Percentiles rank a stretch among this genome's conserved stretches.
These are phyloP conservation scores for Botrytis cinerea DNA, from an alignment of 2,329 filamentous ascomycete species.

Conservation along the genomic window DNA sequence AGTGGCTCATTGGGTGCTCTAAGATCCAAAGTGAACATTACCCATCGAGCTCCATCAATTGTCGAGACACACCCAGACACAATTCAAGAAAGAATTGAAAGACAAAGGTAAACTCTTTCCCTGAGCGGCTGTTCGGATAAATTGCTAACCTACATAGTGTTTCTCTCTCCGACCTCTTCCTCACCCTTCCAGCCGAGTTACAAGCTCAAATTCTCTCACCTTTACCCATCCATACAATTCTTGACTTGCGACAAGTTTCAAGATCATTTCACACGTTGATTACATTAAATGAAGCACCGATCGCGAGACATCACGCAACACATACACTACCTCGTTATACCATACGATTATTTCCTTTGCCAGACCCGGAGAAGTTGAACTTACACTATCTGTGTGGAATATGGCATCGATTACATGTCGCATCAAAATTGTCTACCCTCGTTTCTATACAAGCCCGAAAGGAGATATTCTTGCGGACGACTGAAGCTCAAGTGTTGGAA, in stretches of 20 bases:
- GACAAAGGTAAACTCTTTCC: conserved; percentile 30
- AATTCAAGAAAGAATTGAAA: conserved; percentile 33
- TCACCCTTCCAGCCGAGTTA: conserved; percentile 60
- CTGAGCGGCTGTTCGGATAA: background rate
- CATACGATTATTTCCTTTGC: conserved; percentile 57
- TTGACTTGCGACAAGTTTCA: conserved; percentile 60
- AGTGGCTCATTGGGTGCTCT: conserved; percentile 40
- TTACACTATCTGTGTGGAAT: conserved; percentile 64
- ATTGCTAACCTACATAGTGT: conserved; percentile 32
- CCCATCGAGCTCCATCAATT: conserved; percentile 37
- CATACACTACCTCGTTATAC: conserved; percentile 63
- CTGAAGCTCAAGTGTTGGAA: conserved; percentile 55
- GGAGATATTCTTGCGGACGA: conserved; percentile 62
- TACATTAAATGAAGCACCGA: conserved; percentile 60
- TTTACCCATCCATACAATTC: conserved; percentile 60
- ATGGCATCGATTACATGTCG: conserved; percentile 66
- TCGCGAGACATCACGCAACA: conserved; percentile 61
- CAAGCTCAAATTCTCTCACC: conserved; percentile 63
- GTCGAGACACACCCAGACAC: conserved; percentile 37
- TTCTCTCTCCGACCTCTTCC: conserved; percentile 59
- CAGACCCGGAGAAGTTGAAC: conserved; percentile 51
- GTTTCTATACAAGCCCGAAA: conserved; percentile 67
- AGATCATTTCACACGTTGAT: conserved; percentile 61
- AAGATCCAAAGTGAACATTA: conserved; percentile 38
- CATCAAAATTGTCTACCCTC: conserved; percentile 60